Base-by-base conservation (phyloP, 257 asterid species). In the Solanum clarkiae region DNA sequence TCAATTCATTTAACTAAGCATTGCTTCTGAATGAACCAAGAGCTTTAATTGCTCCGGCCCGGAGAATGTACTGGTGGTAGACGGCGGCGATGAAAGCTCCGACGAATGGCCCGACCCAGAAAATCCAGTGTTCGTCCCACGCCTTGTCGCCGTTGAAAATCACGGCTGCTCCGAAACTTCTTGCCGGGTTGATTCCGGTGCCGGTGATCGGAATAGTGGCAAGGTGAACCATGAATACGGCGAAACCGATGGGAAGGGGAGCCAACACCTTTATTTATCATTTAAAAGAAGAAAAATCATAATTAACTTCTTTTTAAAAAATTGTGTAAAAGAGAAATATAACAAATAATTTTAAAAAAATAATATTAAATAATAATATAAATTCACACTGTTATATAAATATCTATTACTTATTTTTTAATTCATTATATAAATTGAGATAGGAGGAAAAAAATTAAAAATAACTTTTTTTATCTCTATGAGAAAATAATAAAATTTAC, bases 171-270 rank as follows among this genome's bases (percentile, higher is more conserved):
- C 97, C 97, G 45, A 93, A 92, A 80, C 97, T 93, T 84, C 97
- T 89, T 22, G 97, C 97, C 0, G 97, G 97, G 87, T 93, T 93
- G 90, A 93, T 93, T 47, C 97, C 95, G 17, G 95, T 93, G 45
- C 97, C 95, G n/a, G 97, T 93, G 86, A 93, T 91, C 20, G 97
- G 97, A 85, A 92, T 93, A 54, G 97, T 93, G 63, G 94, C 94
- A 3, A 93, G 90, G 86, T 92, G 95, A 49, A 93, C 97, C 95
- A 93, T 92, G 92, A 93, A 93, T 80, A 93, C 97, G 0, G 97
- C 97, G 57, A 93, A 93, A 82, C 97, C 97, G 56, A 93, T 93
- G 29, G 97, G 97, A 24, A 93, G 95, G 81, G 97, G 97, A 9
- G 97, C 97, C 95, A 93, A 89, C 2, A 93, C 97, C 97, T 92